phyloP scores from a whole-genome alignment of 164 flowering plant genomes.

The Platanus orientalis region DNA sequence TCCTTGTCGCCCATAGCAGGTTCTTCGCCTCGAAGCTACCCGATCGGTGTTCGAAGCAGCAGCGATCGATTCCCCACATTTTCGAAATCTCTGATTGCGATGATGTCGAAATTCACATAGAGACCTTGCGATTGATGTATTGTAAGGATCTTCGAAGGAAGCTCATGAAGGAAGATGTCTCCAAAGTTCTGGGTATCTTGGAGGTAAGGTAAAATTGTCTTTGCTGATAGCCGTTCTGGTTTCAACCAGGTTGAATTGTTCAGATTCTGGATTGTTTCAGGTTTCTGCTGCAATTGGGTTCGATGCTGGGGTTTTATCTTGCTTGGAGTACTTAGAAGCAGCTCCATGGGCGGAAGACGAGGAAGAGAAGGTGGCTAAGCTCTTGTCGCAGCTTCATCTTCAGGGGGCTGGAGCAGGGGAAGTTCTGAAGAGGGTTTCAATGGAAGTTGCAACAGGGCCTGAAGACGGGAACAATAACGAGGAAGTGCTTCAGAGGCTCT shows the following conservation, averaged over 20 bases:
- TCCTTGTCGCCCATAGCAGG: constrained; percentile 67
- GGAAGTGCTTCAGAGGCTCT: constrained; percentile 59
- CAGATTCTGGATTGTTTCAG: constrained; percentile 33
- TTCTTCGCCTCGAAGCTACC: constrained; percentile 70
- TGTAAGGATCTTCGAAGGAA: constrained; percentile 73
- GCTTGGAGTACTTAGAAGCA: constrained; percentile 94
- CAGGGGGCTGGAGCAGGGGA: constrained; percentile 76
- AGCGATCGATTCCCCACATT: constrained; percentile 37
- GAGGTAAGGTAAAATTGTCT: constrained; percentile 40
- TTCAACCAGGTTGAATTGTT: background rate
- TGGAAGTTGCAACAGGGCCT: constrained; percentile 41
- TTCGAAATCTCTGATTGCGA: constrained; percentile 89
- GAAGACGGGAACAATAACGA: constrained; percentile 45
- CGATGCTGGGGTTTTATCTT: constrained; percentile 87
- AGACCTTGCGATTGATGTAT: constrained; percentile 80
- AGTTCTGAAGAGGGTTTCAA: constrained; percentile 80
- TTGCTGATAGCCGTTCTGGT: background rate
- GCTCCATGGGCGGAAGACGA: constrained; percentile 99
- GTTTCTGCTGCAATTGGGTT: constrained; percentile 89
- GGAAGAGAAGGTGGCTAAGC: constrained; percentile 80
- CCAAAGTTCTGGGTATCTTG: constrained; percentile 74
- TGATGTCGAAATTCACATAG: constrained; percentile 74
- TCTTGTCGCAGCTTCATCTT: constrained; percentile 72
- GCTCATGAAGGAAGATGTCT: constrained; percentile 80
- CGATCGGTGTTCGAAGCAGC: constrained; percentile 56